Percentiles rank a stretch among this genome's conserved stretches.
phyloP scores from a whole-genome alignment of 2,329 filamentous ascomycete species.

The Verticillium nonalfalfae region DNA sequence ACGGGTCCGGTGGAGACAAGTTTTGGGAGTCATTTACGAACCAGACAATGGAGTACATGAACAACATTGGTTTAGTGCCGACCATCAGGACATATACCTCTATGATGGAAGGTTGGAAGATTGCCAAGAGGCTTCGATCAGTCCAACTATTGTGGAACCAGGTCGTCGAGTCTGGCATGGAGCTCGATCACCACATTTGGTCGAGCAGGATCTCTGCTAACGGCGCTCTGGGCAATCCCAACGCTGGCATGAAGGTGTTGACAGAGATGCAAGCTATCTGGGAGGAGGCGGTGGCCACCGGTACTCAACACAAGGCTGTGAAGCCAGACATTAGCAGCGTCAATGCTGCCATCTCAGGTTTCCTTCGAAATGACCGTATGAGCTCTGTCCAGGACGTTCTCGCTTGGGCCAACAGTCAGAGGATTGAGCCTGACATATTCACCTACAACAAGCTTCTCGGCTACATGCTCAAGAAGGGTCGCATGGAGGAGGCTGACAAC shows the following conservation, averaged over 20 bases:
- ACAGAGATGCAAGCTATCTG: slow-evolving; percentile 60
- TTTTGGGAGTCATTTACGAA: slow-evolving; percentile 3
- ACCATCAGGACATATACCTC: slow-evolving; percentile 62
- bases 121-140: slow-evolving; percentile 48
- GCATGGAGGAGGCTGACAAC: slow-evolving; percentile 37
- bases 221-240: slow-evolving; percentile 45
- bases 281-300: slow-evolving; percentile 31
- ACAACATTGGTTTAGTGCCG: slow-evolving; percentile 44
- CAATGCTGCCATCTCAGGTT: slow-evolving; percentile 62
- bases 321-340: slow-evolving; percentile 58
- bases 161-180: slow-evolving; percentile 48
- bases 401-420: slow-evolving; percentile 49
- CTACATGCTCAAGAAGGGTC: slow-evolving; percentile 45
- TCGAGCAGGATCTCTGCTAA: slow-evolving; percentile 62
- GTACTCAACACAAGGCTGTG: slow-evolving; percentile 28
- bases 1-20: background rate
- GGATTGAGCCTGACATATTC: slow-evolving; percentile 48
- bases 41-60: slow-evolving; percentile 33
- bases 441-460: slow-evolving; percentile 67
- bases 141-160: slow-evolving; percentile 63
- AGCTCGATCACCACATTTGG: slow-evolving; percentile 63
- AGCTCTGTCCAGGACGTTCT: slow-evolving; percentile 48
- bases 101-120: slow-evolving; percentile 66
- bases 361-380: slow-evolving; percentile 44
- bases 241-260: slow-evolving; percentile 56